Evolutionary conservation across 805 yeast species (phyloP).

Genomic region (Saturnispora halmiae): DNA sequence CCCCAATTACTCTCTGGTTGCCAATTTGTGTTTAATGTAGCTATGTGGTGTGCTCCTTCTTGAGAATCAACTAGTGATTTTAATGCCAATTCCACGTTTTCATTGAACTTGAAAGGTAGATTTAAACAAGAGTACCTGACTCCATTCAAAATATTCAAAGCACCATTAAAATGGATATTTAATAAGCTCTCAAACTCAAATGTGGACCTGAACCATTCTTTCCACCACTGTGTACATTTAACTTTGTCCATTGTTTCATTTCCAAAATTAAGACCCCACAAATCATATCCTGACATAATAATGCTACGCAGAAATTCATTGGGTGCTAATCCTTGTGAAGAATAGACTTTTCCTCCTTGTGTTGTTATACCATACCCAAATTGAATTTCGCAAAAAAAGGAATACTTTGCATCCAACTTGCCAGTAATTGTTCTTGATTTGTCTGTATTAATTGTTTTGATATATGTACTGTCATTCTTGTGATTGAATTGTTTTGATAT

Average conservation of each 20-base stretch:
- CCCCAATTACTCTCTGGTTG: slow-evolving; percentile 28
- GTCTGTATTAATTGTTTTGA: slow-evolving; percentile 26
- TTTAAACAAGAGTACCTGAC: slow-evolving; percentile 24
- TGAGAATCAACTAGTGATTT: slow-evolving; percentile 10
- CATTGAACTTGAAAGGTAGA: slow-evolving; percentile 24
- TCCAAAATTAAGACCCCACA: slow-evolving; percentile 25
- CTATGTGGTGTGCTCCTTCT: slow-evolving; percentile 16
- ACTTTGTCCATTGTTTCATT: not conserved
- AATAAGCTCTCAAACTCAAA: slow-evolving; percentile 22
- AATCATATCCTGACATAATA: slow-evolving; percentile 25
- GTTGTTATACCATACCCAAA: slow-evolving; percentile 14
- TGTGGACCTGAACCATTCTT: slow-evolving; percentile 26
- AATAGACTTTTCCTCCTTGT: slow-evolving; percentile 11
- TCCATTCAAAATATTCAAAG: slow-evolving; percentile 26
- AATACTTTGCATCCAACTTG: slow-evolving; percentile 15
- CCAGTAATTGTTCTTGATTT: slow-evolving; percentile 27
- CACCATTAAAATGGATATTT: slow-evolving; percentile 27
- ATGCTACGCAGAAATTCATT: slow-evolving; percentile 28
- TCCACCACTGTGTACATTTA: slow-evolving; percentile 29
- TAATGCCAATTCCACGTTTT: slow-evolving; percentile 21
- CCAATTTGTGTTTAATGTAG: slow-evolving; percentile 25
- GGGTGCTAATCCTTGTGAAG: slow-evolving; percentile 24
- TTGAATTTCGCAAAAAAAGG: slow-evolving; percentile 29
- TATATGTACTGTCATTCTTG: not conserved
- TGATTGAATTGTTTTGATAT: slow-evolving; percentile 20